Evolutionary conservation across 2,329 filamentous ascomycete genomes (phyloP).

Genomic region (Periconia sp.): DNA sequence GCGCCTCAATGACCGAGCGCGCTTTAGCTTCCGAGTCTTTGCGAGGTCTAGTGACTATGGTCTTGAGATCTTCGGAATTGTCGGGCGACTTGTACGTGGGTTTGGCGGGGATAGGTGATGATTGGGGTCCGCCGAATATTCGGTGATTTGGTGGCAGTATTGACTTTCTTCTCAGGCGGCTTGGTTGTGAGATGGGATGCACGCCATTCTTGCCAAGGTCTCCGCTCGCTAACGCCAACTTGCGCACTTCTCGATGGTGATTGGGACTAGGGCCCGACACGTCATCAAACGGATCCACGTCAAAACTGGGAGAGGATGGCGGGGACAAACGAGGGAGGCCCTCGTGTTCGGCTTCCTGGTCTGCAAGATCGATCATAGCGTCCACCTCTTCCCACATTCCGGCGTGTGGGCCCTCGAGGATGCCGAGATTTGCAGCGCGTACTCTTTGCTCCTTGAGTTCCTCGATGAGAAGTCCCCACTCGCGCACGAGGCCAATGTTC

Average conservation of each 20-base stretch:
- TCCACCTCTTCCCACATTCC: slow-evolving; percentile 80
- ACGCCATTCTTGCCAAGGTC: slow-evolving; percentile 20
- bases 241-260: slow-evolving; percentile 33
- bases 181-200: slow-evolving; percentile 18
- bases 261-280: slow-evolving; percentile 48
- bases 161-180: slow-evolving; percentile 37
- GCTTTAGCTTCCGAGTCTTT: slow-evolving; percentile 65
- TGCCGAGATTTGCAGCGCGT: slow-evolving; percentile 70
- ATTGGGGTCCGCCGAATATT: slow-evolving; percentile 45
- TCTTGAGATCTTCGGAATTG: slow-evolving; percentile 31
- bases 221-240: slow-evolving; percentile 37
- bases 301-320: slow-evolving; percentile 63
- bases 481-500: slow-evolving; percentile 82
- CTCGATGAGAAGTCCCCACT: slow-evolving; percentile 81
- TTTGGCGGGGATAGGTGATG: slow-evolving; percentile 36
- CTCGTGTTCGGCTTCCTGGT: slow-evolving; percentile 68
- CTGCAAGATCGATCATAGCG: slow-evolving; percentile 84
- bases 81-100: slow-evolving; percentile 30
- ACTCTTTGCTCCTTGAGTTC: slow-evolving; percentile 79
- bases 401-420: slow-evolving; percentile 65
- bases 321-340: slow-evolving; percentile 58
- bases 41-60: slow-evolving; percentile 52
- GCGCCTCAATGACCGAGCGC: slow-evolving; percentile 66
- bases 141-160: slow-evolving; percentile 44
- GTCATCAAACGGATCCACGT: slow-evolving; percentile 65